Evolutionary conservation across 805 yeast genomes (phyloP).

Genomic region (Ogataea salicorniae): DNA sequence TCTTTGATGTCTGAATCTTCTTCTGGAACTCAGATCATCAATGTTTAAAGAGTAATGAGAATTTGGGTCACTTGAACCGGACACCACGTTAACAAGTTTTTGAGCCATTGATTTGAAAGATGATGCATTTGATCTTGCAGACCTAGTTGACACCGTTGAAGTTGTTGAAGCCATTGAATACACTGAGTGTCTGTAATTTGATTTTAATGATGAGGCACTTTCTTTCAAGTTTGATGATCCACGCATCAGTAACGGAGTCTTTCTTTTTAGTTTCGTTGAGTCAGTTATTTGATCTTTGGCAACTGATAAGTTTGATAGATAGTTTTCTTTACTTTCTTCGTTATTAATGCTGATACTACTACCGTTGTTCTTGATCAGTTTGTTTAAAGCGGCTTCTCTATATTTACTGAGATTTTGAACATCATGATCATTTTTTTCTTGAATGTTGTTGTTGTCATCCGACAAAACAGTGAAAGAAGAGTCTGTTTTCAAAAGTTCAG

Average conservation of each 20-base stretch:
- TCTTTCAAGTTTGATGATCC: conserved; percentile 2
- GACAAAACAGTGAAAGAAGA: conserved; percentile 1
- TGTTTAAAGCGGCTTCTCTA: conserved; percentile 10
- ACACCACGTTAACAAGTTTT: conserved; percentile 15
- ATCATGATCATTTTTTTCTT: neutral
- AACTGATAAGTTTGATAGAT: neutral
- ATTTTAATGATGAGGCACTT: neutral
- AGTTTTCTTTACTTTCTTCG: conserved; percentile 1
- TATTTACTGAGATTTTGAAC: neutral
- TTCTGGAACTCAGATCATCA: neutral
- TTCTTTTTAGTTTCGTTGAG: neutral
- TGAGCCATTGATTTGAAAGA: conserved; percentile 22
- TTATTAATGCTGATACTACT: neutral
- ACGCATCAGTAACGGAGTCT: conserved; percentile 1
- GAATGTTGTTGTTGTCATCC: neutral
- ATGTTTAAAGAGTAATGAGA: neutral
- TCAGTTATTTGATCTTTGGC: conserved; percentile 2
- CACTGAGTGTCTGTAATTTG: conserved; percentile 13
- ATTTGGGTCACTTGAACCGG: conserved; percentile 1
- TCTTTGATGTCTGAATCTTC: conserved; percentile 1
- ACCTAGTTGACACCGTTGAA: conserved; percentile 11
- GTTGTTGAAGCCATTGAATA: conserved; percentile 15
- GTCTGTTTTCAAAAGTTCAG: neutral
- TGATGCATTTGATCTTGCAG: conserved; percentile 18
- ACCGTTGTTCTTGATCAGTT: conserved; percentile 3